Conservation (phyloP, 2,329 filamentous ascomycete genomes). For the Penicillium sp. region DNA sequence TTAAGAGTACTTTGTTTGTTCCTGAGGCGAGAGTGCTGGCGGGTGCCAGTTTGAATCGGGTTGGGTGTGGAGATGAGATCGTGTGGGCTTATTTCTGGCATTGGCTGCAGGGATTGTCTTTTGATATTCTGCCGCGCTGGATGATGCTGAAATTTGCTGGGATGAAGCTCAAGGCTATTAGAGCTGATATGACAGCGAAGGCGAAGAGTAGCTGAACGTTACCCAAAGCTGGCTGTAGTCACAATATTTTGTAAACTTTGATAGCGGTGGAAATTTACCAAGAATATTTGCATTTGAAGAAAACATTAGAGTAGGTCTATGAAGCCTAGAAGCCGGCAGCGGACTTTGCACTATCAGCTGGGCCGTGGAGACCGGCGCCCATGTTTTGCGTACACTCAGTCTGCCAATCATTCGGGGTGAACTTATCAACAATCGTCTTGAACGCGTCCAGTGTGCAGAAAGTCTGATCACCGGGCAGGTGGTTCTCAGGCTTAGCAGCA, state of each 20-base stretch:
- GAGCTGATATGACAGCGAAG: constrained; percentile 11
- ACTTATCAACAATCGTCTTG: constrained; percentile 88
- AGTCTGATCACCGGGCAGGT: constrained; percentile 80
- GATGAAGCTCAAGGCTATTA: constrained; percentile 13
- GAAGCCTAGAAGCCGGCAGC: constrained; percentile 39
- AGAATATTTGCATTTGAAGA: neutral
- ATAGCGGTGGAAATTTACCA: neutral
- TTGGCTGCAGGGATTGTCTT: constrained; percentile 26
- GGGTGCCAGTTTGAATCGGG: constrained; percentile 31
- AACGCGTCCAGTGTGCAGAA: constrained; percentile 93
- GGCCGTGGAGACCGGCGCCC: constrained; percentile 55
- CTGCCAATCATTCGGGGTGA: constrained; percentile 80
- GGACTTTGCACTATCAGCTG: constrained; percentile 38
- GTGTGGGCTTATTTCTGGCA: constrained; percentile 37
- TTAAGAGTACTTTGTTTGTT: constrained; percentile 25
- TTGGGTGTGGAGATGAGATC: constrained; percentile 36
- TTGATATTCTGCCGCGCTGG: constrained; percentile 19
- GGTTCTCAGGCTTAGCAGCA: constrained; percentile 67
- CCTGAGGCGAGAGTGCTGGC: constrained; percentile 34
- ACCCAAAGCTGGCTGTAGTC: no score
- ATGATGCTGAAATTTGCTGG: constrained; percentile 15
- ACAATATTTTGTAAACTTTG: neutral
- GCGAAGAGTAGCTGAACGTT: constrained; percentile 4
- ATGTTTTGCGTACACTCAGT: constrained; percentile 61
- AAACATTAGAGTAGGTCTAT: constrained; percentile 5